Conservation (phyloP, 2,329 filamentous ascomycete species). For the Tolypocladium pustulatum region DNA sequence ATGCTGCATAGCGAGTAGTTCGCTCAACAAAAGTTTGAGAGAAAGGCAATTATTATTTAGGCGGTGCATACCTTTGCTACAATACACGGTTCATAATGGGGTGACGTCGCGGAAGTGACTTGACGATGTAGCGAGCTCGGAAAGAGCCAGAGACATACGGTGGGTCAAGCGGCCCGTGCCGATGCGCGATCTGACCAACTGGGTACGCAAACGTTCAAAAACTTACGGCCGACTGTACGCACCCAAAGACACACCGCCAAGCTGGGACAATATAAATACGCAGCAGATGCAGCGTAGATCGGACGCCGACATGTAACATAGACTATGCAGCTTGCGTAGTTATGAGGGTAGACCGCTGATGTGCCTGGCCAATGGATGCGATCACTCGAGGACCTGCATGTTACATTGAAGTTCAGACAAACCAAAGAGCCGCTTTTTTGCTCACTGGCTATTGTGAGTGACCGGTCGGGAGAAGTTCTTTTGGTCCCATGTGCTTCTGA, state of each 20-base stretch:
- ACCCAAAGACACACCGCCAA: not conserved
- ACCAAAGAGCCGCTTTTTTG: not conserved
- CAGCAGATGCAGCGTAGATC: not conserved
- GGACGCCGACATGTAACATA: not conserved
- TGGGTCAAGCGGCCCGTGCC: not conserved
- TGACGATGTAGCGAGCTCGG: not conserved
- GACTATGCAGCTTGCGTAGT: not conserved
- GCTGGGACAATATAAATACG: not conserved
- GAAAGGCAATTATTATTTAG: too few species aligned
- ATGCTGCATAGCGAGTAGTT: too few species aligned
- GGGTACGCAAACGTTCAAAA: not conserved
- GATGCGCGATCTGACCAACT: not conserved
- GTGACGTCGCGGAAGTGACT: not conserved
- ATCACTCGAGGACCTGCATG: not conserved
- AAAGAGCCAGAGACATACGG: not conserved
- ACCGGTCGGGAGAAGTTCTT: too few species aligned
- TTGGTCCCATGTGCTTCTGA: too few species aligned
- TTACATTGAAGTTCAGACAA: not conserved
- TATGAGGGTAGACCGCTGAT: too few species aligned
- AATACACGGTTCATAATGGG: not conserved
- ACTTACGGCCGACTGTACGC: not conserved
- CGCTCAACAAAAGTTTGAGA: too few species aligned
- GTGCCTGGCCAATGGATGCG: not conserved
- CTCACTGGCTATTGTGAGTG: too few species aligned
- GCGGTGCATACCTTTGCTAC: too few species aligned